These are phyloP conservation scores for Talaromyces nanjingensis DNA, from an alignment of 495 filamentous ascomycete species.

Conservation along the genomic window DNA sequence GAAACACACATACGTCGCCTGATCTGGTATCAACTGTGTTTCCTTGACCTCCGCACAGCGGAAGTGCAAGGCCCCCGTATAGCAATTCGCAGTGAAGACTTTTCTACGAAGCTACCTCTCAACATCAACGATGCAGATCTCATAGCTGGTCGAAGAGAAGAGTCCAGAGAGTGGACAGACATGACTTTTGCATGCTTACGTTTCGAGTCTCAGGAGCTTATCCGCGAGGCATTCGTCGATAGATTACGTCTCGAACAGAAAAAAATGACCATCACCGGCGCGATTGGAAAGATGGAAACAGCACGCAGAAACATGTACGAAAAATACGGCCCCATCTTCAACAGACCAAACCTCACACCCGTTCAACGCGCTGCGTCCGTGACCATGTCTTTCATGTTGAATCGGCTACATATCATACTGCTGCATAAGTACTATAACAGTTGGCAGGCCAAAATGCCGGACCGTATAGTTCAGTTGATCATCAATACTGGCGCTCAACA, in stretches of 20 bases:
- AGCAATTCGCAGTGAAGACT: slow-evolving; percentile 62
- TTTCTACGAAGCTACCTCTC: slow-evolving; percentile 33
- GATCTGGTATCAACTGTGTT: slow-evolving; percentile 69
- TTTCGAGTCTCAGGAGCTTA: slow-evolving; percentile 68
- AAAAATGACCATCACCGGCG: slow-evolving; percentile 32
- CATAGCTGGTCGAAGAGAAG: slow-evolving; percentile 34
- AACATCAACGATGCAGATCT: slow-evolving; percentile 61
- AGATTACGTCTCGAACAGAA: slow-evolving; percentile 52
- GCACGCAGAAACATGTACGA: slow-evolving; percentile 51
- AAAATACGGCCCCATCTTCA: slow-evolving; percentile 52
- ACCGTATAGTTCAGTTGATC: slow-evolving; percentile 23
- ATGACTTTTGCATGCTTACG: slow-evolving; percentile 58
- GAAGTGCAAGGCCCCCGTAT: slow-evolving; percentile 66
- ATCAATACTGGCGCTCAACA: slow-evolving; percentile 22
- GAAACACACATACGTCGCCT: slow-evolving; percentile 62
- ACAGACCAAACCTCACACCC: slow-evolving; percentile 40
- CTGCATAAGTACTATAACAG: slow-evolving; percentile 54
- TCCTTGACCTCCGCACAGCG: slow-evolving; percentile 65
- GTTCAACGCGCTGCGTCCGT: slow-evolving; percentile 53
- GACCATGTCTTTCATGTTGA: slow-evolving; percentile 55
- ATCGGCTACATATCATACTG: slow-evolving; percentile 55
- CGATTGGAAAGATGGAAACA: slow-evolving; percentile 47
- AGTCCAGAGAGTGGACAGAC: slow-evolving; percentile 48
- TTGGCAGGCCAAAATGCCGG: slow-evolving; percentile 16
- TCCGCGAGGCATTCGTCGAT: slow-evolving; percentile 57